Percentiles rank a stretch among this genome's conserved stretches.
phyloP scores from a whole-genome alignment of 345 rosid species.

The Populus deltoides region DNA sequence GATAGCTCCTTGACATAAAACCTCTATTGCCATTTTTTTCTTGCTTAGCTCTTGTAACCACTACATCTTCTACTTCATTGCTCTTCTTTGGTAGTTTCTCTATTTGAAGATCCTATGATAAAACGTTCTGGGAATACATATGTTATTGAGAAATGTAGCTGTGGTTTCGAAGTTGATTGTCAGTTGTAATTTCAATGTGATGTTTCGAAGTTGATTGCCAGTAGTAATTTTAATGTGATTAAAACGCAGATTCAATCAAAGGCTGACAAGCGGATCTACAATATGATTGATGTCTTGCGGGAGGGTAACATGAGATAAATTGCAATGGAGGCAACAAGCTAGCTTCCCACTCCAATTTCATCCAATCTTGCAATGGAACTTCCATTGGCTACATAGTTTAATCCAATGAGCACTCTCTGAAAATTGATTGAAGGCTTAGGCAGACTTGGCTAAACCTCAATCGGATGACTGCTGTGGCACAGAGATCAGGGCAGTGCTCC shows the following conservation, averaged over 20 bases:
- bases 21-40: not conserved
- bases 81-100: not conserved
- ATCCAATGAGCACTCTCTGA: no score
- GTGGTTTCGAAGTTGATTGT: not conserved
- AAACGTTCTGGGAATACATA: not conserved
- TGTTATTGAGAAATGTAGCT: not conserved
- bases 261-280: conserved; percentile 70
- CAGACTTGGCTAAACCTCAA: no score
- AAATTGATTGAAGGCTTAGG: no score
- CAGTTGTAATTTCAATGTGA: not conserved
- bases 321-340: not conserved
- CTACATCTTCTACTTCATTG: not conserved
- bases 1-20: not conserved
- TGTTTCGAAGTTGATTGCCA: not conserved
- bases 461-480: no score
- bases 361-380: not conserved
- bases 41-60: not conserved
- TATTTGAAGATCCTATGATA: not conserved
- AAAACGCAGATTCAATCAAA: conserved; percentile 52
- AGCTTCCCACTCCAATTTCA: not conserved
- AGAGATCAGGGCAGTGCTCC: not conserved
- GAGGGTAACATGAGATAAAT: conserved; percentile 72
- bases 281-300: conserved; percentile 78
- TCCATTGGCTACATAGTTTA: not conserved
- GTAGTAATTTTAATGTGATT: not conserved